Evolutionary conservation across 345 rosid genomes (phyloP).

Genomic region (Gynandropsis gynandra): DNA sequence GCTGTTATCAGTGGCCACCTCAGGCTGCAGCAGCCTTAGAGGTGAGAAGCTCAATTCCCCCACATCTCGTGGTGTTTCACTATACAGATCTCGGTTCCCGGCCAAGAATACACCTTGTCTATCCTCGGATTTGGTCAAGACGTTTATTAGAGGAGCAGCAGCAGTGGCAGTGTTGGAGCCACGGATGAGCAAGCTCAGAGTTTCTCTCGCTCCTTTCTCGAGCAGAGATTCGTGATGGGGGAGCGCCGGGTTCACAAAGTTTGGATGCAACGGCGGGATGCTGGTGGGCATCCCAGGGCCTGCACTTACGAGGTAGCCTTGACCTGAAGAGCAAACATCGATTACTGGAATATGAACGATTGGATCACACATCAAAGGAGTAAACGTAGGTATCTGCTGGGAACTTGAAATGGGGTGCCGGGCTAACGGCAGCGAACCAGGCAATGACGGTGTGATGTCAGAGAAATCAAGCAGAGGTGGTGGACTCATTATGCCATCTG

Average conservation of each 20-base stretch:
- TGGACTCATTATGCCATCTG: slow-evolving; percentile 48
- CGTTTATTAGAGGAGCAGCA: slow-evolving; percentile 38
- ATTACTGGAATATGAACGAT: slow-evolving; percentile 88
- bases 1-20: neutral
- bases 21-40: slow-evolving; percentile 27
- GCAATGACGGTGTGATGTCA: slow-evolving; percentile 46
- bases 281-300: slow-evolving; percentile 53
- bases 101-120: slow-evolving; percentile 32
- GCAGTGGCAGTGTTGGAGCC: slow-evolving; percentile 38
- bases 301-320: slow-evolving; percentile 82
- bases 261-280: slow-evolving; percentile 53
- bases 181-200: slow-evolving; percentile 67
- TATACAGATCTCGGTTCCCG: slow-evolving; percentile 67
- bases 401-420: slow-evolving; percentile 46
- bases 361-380: slow-evolving; percentile 85
- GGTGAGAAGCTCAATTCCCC: slow-evolving; percentile 34
- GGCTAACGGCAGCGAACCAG: slow-evolving; percentile 55
- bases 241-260: slow-evolving; percentile 46
- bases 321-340: slow-evolving; percentile 91
- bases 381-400: slow-evolving; percentile 67
- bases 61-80: slow-evolving; percentile 42
- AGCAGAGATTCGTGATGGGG: slow-evolving; percentile 52
- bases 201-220: slow-evolving; percentile 92
- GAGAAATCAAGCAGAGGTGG: slow-evolving; percentile 45
- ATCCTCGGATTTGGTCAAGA: slow-evolving; percentile 29